Percentiles rank a stretch among this genome's conserved stretches.
phyloP scores from a whole-genome alignment of 768 basidiomycete species.

The Hygrophoropsis aurantiaca region DNA sequence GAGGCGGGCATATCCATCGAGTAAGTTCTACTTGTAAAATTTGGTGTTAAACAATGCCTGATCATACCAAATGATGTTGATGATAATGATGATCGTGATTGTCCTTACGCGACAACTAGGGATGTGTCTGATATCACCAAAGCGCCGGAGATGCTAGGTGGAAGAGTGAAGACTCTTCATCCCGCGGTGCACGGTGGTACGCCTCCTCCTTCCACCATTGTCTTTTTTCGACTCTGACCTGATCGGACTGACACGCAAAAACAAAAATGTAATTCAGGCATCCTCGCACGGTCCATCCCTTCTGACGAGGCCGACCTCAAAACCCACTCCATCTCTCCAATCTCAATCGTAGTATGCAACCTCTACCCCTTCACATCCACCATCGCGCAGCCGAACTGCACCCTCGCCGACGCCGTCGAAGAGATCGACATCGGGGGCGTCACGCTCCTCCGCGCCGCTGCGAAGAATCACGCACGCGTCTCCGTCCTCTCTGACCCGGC shows the following conservation, averaged over 20 bases:
- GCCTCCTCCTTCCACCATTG: slow-evolving; percentile 10
- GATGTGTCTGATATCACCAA: slow-evolving; percentile 98
- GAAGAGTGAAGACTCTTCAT: slow-evolving; percentile 96
- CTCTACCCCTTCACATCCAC: slow-evolving; percentile 96
- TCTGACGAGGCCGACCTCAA: slow-evolving; percentile 87
- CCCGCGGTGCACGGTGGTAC: slow-evolving; percentile 96
- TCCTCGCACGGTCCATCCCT: slow-evolving; percentile 88
- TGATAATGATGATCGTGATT: slow-evolving; percentile 2
- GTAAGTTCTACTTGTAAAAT: slow-evolving; percentile 47
- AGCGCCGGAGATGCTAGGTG: slow-evolving; percentile 98
- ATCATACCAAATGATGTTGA: background rate
- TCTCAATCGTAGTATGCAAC: slow-evolving; percentile 98
- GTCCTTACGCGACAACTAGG: slow-evolving; percentile 38
- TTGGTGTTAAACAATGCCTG: too few species aligned
- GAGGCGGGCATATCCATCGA: slow-evolving; percentile 89
- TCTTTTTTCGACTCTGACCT: slow-evolving; percentile 8
- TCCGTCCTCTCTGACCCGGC: slow-evolving; percentile 85
- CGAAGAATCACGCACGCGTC: slow-evolving; percentile 96
- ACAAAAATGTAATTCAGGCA: slow-evolving; percentile 54
- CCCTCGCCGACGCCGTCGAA: slow-evolving; percentile 89
- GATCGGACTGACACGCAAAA: slow-evolving; percentile 1
- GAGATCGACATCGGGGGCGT: slow-evolving; percentile 99
- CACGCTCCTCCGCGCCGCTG: slow-evolving; percentile 94
- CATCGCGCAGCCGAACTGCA: slow-evolving; percentile 85
- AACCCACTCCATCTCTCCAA: slow-evolving; percentile 83